Base-by-base conservation (phyloP, 2,329 filamentous ascomycete genomes). In the Rhinocladiella mackenziei region DNA sequence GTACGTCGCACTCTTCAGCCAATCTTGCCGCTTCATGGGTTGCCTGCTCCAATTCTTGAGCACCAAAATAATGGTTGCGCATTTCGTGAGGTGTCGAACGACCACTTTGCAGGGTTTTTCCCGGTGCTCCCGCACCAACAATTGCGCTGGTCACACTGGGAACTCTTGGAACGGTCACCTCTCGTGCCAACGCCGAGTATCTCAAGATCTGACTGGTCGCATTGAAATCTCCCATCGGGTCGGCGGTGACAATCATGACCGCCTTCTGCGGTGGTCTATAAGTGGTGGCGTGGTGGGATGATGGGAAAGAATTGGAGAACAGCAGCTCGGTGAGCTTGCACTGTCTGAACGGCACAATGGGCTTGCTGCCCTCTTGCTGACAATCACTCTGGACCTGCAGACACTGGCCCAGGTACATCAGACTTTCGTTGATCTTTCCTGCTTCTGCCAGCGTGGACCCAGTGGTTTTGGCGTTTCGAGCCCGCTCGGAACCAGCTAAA, bases 331-430 rank as follows among this genome's bases (percentile, higher is more conserved):
- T 92, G 45, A 92, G 76, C 61, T 91, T 92, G 69, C 86, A 91
- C 62, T 89, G 86, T 22, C 86, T 76, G 65, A 85, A 91, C 0
- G 86, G 84, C 7, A 89, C 84, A 40, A 88, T 71, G 28, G 83
- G 78, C 80, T 87, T 91, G 61, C 76, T 80, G 9, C 81, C 82
- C 51, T 75, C 82, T 23, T 56, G 55, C 31, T 83, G 81, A 22
- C 82, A 76, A 57, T 91, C 87, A 48, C 84, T 89, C 63, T 96
- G 91, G 75, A 95, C 91, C 62, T 97, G 91, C 57, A 98, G 76
- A 62, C 92, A 98, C 61, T 97, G 92, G 0, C 92, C 92, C 1
- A 98, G 76, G 62, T 96, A 97, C 92, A 98, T 98, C 61, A 98
- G 71, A 60, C 87, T 94, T 65, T 96, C 89, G 60, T 98, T 98